phyloP scores from a whole-genome alignment of 176 grass and related monocot species.

The Pontederia crassipes region DNA sequence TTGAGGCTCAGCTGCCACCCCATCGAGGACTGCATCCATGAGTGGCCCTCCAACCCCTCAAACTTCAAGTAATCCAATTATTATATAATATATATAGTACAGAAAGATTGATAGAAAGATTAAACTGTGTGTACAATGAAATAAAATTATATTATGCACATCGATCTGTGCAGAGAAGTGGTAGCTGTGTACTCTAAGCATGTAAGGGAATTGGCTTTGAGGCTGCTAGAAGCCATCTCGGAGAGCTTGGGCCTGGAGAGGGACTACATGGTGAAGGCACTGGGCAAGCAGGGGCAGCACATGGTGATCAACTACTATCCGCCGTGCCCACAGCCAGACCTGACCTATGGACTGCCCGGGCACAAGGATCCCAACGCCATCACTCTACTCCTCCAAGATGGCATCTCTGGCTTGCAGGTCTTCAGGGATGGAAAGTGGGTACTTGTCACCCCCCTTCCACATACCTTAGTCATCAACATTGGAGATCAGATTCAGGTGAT shows the following conservation, averaged over 20 bases:
- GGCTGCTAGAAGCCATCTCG: constrained; percentile 51
- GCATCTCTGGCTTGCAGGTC: constrained; percentile 64
- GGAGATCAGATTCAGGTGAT: constrained; percentile 76
- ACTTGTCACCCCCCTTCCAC: constrained; percentile 34
- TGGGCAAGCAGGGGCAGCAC: constrained; percentile 77
- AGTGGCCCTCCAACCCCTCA: constrained; percentile 73
- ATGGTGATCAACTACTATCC: constrained; percentile 96
- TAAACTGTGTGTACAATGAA: no score
- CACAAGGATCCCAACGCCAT: constrained; percentile 75
- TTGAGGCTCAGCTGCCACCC: constrained; percentile 77
- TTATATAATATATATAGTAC: no score
- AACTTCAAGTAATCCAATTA: constrained; percentile 74
- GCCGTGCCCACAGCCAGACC: constrained; percentile 64
- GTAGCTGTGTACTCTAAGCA: constrained; percentile 48
- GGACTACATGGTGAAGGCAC: constrained; percentile 33
- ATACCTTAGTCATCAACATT: constrained; percentile 58
- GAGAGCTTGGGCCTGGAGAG: constrained; percentile 52
- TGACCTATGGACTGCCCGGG: constrained; percentile 52
- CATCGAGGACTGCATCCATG: constrained; percentile 58
- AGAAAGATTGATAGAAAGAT: no score
- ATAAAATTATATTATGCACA: no score
- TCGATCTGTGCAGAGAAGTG: constrained; percentile 25
- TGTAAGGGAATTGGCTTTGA: constrained; percentile 40
- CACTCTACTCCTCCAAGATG: constrained; percentile 61
- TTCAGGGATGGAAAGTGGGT: constrained; percentile 51